phyloP scores from a whole-genome alignment of 2,329 filamentous ascomycete genomes.

The Neophaeococcomyces aloes region DNA sequence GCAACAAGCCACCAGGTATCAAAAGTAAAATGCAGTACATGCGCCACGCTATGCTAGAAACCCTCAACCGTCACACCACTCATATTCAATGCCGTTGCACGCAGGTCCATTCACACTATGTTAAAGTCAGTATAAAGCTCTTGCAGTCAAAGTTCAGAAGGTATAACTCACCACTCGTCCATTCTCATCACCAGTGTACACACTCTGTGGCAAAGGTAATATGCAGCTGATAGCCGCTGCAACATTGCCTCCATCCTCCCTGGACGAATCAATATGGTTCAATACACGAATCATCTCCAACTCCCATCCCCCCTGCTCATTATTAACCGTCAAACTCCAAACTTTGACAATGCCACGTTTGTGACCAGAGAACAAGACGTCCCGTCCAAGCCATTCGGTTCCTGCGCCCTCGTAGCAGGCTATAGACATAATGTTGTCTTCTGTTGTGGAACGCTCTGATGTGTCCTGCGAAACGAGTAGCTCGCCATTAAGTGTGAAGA shows the following conservation, averaged over 20 bases:
- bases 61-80: no score
- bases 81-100: conserved; percentile 36
- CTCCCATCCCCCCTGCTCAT: conserved; percentile 43
- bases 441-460: conserved; percentile 47
- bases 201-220: conserved; percentile 65
- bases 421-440: conserved; percentile 70
- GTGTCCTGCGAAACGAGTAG: conserved; percentile 72
- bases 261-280: conserved; percentile 63
- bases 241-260: conserved; percentile 47
- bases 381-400: conserved; percentile 84
- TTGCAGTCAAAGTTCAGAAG: neutral
- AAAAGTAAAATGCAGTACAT: no score
- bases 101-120: conserved; percentile 49
- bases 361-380: conserved; percentile 83
- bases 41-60: no score
- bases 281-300: conserved; percentile 70
- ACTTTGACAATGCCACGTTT: conserved; percentile 72
- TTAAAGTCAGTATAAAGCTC: conserved; percentile 21
- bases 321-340: conserved; percentile 31
- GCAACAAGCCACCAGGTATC: no score
- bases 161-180: conserved; percentile 68
- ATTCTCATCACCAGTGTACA: conserved; percentile 91
- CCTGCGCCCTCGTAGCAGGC: conserved; percentile 87
- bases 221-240: conserved; percentile 72
- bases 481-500: conserved; percentile 84